Conservation (phyloP, 495 filamentous ascomycete species). For the Hypomontagnella submonticulosa region DNA sequence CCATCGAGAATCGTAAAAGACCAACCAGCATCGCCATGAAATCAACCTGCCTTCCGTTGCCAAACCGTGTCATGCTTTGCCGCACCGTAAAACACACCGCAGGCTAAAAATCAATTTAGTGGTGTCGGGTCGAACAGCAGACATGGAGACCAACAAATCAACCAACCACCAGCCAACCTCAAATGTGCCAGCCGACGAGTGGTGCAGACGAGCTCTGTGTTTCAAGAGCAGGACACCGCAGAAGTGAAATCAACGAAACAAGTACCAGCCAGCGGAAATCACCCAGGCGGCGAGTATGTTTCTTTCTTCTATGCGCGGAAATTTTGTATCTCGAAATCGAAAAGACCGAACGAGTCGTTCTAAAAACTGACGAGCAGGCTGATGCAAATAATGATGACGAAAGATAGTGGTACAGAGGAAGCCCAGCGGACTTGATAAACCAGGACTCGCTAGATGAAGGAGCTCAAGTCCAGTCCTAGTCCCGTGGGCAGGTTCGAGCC, state of each 20-base stretch:
- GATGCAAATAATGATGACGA: not conserved
- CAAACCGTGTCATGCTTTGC: conserved; percentile 6
- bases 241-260: conserved; percentile 20
- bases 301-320: conserved; percentile 7
- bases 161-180: conserved; percentile 2
- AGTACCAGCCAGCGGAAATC: conserved; percentile 41
- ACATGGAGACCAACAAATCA: not conserved
- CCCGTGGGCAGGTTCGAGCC: not conserved
- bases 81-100: conserved; percentile 1
- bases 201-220: conserved; percentile 26
- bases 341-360: not conserved
- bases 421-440: not conserved
- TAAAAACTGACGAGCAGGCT: not conserved
- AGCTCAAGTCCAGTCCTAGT: not conserved
- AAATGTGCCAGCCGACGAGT: not conserved
- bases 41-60: conserved; percentile 10
- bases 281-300: conserved; percentile 41
- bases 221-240: conserved; percentile 34
- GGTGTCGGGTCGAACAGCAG: too few relatives aligned
- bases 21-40: conserved; percentile 22
- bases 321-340: not conserved
- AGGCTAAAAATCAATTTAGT: conserved; percentile 14
- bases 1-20: conserved; percentile 27
- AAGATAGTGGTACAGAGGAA: too few relatives aligned
- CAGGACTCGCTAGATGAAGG: not conserved